These are phyloP conservation scores for Kodamaea derodonti DNA, from an alignment of 1,139 yeast genomes.

Conservation along the genomic window DNA sequence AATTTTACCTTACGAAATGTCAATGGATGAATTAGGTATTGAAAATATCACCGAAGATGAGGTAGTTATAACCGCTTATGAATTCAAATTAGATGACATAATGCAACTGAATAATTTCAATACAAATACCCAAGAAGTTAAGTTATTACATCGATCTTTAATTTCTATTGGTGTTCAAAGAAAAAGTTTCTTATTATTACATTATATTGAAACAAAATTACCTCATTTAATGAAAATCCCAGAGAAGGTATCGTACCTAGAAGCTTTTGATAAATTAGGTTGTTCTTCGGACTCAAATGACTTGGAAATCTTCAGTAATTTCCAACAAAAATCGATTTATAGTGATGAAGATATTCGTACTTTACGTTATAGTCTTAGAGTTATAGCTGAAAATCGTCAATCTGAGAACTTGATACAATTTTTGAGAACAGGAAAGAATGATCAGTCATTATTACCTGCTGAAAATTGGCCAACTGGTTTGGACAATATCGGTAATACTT, in stretches of 20 bases:
- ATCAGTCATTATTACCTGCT: constrained; percentile 56
- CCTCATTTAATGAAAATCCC: constrained; percentile 27
- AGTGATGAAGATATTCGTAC: constrained; percentile 35
- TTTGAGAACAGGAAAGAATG: constrained; percentile 55
- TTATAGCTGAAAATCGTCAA: constrained; percentile 44
- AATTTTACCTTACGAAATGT: constrained; percentile 50
- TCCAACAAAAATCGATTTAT: constrained; percentile 36
- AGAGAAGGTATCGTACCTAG: constrained; percentile 15
- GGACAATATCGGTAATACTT: constrained; percentile 92
- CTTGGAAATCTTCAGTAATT: constrained; percentile 51
- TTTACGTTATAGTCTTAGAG: constrained; percentile 48
- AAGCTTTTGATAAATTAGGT: constrained; percentile 44
- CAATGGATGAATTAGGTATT: constrained; percentile 59
- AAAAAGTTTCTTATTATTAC: constrained; percentile 40
- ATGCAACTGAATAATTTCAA: constrained; percentile 56
- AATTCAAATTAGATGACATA: constrained; percentile 60
- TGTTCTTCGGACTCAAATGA: constrained; percentile 47
- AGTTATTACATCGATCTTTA: constrained; percentile 29
- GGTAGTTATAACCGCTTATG: constrained; percentile 66
- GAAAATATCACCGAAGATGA: constrained; percentile 73
- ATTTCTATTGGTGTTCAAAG: constrained; percentile 41
- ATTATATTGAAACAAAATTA: constrained; percentile 43
- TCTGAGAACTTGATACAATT: constrained; percentile 53
- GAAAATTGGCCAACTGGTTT: constrained; percentile 86
- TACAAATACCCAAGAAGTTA: constrained; percentile 38